These are phyloP conservation scores for Cenococcum geophilum DNA, from an alignment of 495 filamentous ascomycete genomes.

Conservation along the genomic window DNA sequence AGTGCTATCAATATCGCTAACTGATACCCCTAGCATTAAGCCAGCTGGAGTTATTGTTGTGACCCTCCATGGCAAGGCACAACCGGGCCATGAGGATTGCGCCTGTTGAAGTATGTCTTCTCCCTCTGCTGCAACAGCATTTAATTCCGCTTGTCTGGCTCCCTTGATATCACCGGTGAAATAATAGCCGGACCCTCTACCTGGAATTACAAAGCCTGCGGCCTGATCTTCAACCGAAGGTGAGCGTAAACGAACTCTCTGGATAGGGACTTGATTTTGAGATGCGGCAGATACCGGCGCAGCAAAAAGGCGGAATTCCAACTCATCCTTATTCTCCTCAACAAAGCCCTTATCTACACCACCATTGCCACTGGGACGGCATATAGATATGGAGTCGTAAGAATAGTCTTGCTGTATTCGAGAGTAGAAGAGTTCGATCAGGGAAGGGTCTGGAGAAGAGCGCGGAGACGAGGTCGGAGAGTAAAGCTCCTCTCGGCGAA, in stretches of 20 bases:
- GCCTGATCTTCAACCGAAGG: conserved; percentile 27
- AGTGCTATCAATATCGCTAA: background rate
- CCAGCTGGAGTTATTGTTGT: conserved; percentile 23
- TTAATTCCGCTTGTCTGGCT: conserved; percentile 34
- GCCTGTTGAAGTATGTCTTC: conserved; percentile 42
- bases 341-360: background rate
- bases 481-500: conserved; percentile 49
- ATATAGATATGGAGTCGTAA: background rate
- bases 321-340: conserved; percentile 34
- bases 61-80: conserved; percentile 52
- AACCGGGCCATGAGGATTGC: conserved; percentile 43
- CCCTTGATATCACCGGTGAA: conserved; percentile 38
- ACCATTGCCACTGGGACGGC: background rate
- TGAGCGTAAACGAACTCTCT: conserved; percentile 23
- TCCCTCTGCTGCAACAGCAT: conserved; percentile 42
- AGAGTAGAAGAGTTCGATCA: conserved; percentile 20
- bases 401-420: conserved; percentile 7
- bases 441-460: conserved; percentile 24
- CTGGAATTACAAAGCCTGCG: conserved; percentile 38
- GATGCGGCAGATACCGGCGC: conserved; percentile 28
- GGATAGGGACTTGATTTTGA: background rate
- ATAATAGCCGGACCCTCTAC: conserved; percentile 44
- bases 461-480: conserved; percentile 25
- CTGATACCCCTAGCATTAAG: conserved; percentile 13
- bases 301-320: conserved; percentile 51